Conservation (phyloP, 164 flowering plant genomes). For the grape (Vitis vinifera) region DNA sequence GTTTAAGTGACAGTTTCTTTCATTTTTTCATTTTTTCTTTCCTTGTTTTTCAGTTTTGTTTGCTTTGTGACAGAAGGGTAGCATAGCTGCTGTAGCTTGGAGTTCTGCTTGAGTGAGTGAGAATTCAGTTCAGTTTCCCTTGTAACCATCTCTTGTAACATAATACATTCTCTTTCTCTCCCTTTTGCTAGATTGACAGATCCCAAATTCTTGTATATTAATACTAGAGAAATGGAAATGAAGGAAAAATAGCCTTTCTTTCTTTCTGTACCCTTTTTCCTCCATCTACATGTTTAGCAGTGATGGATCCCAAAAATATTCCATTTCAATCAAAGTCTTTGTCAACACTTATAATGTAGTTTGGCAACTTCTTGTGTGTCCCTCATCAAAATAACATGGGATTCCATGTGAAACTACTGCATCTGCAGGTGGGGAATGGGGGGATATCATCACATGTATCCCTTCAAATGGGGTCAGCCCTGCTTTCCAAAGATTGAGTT, state of each 20-base stretch:
- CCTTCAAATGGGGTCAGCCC: no score
- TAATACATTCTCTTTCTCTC: neutral
- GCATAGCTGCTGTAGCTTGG: neutral
- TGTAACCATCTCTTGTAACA: conserved; percentile 11
- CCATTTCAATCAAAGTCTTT: no score
- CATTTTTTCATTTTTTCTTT: conserved; percentile 11
- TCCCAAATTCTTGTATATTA: conserved; percentile 2
- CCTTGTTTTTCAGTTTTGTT: conserved; percentile 9
- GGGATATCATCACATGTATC: no score
- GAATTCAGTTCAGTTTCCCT: neutral
- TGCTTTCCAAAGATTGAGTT: no score
- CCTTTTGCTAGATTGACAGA: neutral
- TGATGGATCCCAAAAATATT: no score
- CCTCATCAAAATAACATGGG: no score
- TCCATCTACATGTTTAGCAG: no score
- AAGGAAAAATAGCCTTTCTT: neutral
- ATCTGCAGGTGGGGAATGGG: no score
- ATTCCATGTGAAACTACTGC: no score
- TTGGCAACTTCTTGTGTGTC: no score
- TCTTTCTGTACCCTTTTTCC: no score
- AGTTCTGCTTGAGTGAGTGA: conserved; percentile 4
- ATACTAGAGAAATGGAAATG: neutral
- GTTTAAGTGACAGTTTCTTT: conserved; percentile 21
- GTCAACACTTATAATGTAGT: no score
- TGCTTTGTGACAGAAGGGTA: conserved; percentile 4